These are phyloP conservation scores for Fusarium sambucinum DNA, from an alignment of 2,329 filamentous ascomycete genomes.

Conservation along the genomic window DNA sequence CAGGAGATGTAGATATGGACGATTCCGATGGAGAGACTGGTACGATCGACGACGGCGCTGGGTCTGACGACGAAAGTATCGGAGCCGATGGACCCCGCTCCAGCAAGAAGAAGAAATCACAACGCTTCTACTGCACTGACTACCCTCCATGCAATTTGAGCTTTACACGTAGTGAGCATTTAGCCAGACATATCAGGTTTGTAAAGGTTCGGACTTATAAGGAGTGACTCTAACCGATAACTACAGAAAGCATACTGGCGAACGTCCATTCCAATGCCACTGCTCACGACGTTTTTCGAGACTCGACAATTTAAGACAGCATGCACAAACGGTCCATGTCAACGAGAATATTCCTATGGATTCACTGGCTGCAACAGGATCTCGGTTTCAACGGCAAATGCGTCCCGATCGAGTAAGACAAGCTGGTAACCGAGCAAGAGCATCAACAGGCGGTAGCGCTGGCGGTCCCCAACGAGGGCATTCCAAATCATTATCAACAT, in stretches of 20 bases:
- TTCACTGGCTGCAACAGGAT: conserved; percentile 91
- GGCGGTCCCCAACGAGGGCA: conserved; percentile 81
- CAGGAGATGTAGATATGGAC: conserved; percentile 81
- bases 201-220: conserved; percentile 1
- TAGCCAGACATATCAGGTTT: conserved; percentile 93
- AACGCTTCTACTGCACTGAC: conserved; percentile 95
- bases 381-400: conserved; percentile 91
- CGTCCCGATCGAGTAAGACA: conserved; percentile 86
- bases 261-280: conserved; percentile 96
- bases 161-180: conserved; percentile 95
- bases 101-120: conserved; percentile 94
- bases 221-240: conserved; percentile 19
- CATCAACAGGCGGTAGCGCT: conserved; percentile 81
- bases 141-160: conserved; percentile 94
- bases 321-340: conserved; percentile 96
- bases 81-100: conserved; percentile 75
- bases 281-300: conserved; percentile 93
- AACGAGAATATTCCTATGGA: conserved; percentile 97
- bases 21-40: conserved; percentile 75
- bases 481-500: conserved; percentile 86
- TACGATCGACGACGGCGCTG: conserved; percentile 62
- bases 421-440: conserved; percentile 77
- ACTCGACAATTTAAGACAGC: conserved; percentile 93
- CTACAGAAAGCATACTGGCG: conserved; percentile 91
- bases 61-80: conserved; percentile 74